Conservation (phyloP, 2,329 filamentous ascomycete genomes). For the Venturia oleaginea region DNA sequence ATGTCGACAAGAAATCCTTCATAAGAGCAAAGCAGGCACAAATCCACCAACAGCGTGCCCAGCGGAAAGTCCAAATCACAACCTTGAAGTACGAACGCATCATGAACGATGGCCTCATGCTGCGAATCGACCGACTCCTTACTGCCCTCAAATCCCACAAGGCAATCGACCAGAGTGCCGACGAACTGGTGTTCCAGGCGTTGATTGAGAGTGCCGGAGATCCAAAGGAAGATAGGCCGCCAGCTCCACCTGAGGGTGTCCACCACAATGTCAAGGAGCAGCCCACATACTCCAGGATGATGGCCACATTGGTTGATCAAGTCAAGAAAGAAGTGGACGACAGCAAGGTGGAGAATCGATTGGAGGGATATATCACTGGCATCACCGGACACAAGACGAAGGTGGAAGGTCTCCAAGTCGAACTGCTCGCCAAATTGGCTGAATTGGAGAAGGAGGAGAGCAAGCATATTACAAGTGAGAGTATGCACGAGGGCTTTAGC, state of each 20-base stretch:
- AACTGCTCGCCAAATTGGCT: constrained; percentile 64
- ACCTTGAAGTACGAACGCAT: constrained; percentile 86
- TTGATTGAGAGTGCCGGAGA: constrained; percentile 73
- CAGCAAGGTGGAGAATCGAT: constrained; percentile 57
- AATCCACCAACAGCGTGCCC: constrained; percentile 83
- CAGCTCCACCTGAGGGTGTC: constrained; percentile 70
- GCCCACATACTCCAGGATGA: constrained; percentile 91
- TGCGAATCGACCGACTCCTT: constrained; percentile 73
- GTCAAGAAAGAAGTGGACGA: constrained; percentile 81
- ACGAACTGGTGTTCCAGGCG: constrained; percentile 78
- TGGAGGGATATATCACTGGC: constrained; percentile 68
- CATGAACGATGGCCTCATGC: constrained; percentile 84
- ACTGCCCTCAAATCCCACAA: constrained; percentile 65
- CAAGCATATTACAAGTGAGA: constrained; percentile 89
- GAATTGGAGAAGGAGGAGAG: constrained; percentile 77
- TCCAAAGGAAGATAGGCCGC: constrained; percentile 63
- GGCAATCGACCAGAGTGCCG: constrained; percentile 52
- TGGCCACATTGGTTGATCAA: constrained; percentile 90
- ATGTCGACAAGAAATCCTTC: constrained; percentile 97
- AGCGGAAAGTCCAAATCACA: constrained; percentile 80
- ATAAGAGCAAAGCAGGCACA: constrained; percentile 97
- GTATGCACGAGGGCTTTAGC: constrained; percentile 81
- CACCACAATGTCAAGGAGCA: constrained; percentile 65
- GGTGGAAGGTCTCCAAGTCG: constrained; percentile 66
- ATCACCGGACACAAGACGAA: constrained; percentile 68